Evolutionary conservation across 805 yeast genomes (phyloP).

Genomic region (Yarrowia deformans): DNA sequence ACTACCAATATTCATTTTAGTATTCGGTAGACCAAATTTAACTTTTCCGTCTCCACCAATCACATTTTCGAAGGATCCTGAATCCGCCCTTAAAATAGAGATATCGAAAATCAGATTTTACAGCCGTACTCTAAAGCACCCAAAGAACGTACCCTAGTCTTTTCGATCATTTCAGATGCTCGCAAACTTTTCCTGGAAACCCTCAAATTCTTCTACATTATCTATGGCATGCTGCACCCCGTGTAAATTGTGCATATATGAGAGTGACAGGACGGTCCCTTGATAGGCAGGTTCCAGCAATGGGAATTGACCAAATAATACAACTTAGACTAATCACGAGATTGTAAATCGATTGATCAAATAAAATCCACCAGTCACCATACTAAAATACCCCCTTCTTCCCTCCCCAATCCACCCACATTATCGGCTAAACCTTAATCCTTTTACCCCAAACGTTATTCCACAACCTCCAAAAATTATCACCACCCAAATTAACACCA

Average conservation of each 20-base stretch:
- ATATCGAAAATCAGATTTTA: neutral
- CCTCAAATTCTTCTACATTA: neutral
- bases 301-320: neutral
- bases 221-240: constrained; percentile 25
- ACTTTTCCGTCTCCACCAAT: neutral
- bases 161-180: neutral
- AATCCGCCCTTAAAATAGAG: neutral
- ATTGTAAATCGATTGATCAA: neutral
- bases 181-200: neutral
- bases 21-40: too few species aligned
- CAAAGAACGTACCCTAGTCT: too few species aligned
- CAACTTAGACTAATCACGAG: neutral
- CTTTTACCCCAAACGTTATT: neutral
- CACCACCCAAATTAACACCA: neutral
- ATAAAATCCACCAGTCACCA: neutral
- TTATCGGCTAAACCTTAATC: neutral
- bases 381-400: neutral
- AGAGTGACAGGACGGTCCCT: neutral
- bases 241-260: constrained; percentile 15
- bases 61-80: neutral
- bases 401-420: neutral
- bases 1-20: too few species aligned
- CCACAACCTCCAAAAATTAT: neutral
- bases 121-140: too few species aligned
- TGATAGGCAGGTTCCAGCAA: too few species aligned